phyloP scores from a whole-genome alignment of 352 stramenopile genomes.

The Phytophthora hibernalis region DNA sequence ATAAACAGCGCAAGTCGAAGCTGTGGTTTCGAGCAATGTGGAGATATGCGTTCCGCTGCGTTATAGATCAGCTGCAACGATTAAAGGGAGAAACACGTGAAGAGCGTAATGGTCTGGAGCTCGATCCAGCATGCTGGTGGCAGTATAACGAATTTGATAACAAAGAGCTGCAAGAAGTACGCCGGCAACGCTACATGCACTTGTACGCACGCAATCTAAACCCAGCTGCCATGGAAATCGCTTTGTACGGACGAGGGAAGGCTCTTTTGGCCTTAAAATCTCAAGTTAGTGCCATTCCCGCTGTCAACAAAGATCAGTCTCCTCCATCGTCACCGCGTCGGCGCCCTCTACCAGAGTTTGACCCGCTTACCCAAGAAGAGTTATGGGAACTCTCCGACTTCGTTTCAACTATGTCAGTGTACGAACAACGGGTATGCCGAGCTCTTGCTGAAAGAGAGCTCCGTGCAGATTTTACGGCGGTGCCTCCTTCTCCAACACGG shows the following conservation, averaged over 20 bases:
- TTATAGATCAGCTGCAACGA: constrained; percentile 45
- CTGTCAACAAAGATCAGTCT: constrained; percentile 5
- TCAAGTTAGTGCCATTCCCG: constrained; percentile 1
- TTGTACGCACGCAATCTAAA: constrained; percentile 68
- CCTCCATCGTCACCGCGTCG: constrained; percentile 24
- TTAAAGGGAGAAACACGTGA: constrained; percentile 12
- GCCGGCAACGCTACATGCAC: constrained; percentile 55
- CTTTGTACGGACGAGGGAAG: constrained; percentile 47
- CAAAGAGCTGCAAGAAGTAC: constrained; percentile 33
- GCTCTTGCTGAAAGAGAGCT: constrained; percentile 48
- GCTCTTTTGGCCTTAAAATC: constrained; percentile 23
- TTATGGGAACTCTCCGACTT: constrained; percentile 76
- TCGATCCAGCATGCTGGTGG: constrained; percentile 29
- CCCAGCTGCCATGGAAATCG: constrained; percentile 47
- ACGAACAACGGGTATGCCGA: constrained; percentile 60
- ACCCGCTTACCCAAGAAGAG: constrained; percentile 54
- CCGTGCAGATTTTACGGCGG: constrained; percentile 41
- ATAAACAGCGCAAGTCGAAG: constrained; percentile 47
- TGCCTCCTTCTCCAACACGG: constrained; percentile 33
- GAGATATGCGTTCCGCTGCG: constrained; percentile 62
- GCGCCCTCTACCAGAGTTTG: constrained; percentile 29
- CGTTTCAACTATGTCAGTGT: constrained; percentile 51
- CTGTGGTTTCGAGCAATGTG: constrained; percentile 75
- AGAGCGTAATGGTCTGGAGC: not conserved
- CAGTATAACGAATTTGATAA: constrained; percentile 19